Evolutionary conservation across 495 filamentous ascomycete genomes (phyloP).

Genomic region (Penicillium dipodomyicola): DNA sequence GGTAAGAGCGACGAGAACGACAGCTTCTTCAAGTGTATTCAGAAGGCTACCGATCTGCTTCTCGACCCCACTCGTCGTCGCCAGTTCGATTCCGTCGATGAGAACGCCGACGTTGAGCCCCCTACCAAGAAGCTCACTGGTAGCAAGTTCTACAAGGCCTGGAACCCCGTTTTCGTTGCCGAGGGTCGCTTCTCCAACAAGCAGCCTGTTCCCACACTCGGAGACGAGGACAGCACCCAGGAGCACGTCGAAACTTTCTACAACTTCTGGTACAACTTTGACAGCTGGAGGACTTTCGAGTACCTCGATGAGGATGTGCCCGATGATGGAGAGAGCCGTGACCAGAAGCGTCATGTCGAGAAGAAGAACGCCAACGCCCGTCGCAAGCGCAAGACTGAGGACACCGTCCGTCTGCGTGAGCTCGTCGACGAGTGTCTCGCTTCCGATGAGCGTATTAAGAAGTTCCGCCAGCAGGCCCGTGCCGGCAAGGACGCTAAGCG

Average conservation of each 20-base stretch:
- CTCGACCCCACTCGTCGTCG: conserved; percentile 88
- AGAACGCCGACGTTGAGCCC: conserved; percentile 84
- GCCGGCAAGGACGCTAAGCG: conserved; percentile 93
- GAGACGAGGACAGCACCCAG: conserved; percentile 79
- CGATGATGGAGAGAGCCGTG: conserved; percentile 96
- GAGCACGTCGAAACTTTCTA: conserved; percentile 93
- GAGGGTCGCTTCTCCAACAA: conserved; percentile 89
- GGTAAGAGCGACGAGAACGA: conserved; percentile 83
- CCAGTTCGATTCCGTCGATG: conserved; percentile 95
- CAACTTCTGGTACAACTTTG: conserved; percentile 99
- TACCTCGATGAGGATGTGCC: conserved; percentile 98
- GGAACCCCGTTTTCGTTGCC: conserved; percentile 79
- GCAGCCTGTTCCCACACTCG: conserved; percentile 80
- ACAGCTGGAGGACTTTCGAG: conserved; percentile 96
- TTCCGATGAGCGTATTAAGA: conserved; percentile 92
- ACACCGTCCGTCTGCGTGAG: conserved; percentile 82
- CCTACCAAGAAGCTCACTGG: conserved; percentile 83
- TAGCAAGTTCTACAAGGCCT: conserved; percentile 93
- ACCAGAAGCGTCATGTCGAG: conserved; percentile 97
- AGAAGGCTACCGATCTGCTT: conserved; percentile 93
- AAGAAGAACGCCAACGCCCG: conserved; percentile 96
- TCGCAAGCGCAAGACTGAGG: conserved; percentile 99
- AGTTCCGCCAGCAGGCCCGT: conserved; percentile 85
- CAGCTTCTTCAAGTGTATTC: conserved; percentile 99
- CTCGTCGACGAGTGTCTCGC: conserved; percentile 81